phyloP scores from a whole-genome alignment of 345 rosid genomes.

The Salix caprea region DNA sequence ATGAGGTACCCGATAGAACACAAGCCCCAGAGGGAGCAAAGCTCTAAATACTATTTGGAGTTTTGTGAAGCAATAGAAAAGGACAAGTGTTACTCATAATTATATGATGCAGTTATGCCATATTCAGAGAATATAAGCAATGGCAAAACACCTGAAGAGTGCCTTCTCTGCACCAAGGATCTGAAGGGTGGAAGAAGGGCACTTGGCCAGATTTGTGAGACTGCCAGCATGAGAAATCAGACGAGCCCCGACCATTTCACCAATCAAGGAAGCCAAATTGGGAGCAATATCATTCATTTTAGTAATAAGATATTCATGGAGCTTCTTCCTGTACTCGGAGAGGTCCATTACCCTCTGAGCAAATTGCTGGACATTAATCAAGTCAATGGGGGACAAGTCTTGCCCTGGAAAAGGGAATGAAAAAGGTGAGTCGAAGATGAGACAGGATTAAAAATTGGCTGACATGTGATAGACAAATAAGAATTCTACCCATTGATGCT shows the following conservation, averaged over 20 bases:
- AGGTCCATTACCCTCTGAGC: conserved; percentile 85
- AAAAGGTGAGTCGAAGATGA: neutral
- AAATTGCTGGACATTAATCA: conserved; percentile 75
- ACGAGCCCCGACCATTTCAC: conserved; percentile 91
- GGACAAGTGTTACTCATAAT: neutral
- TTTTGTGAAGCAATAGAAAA: neutral
- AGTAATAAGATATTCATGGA: conserved; percentile 71
- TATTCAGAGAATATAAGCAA: neutral
- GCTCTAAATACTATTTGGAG: neutral
- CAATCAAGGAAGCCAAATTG: conserved; percentile 83
- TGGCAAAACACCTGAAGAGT: conserved; percentile 66
- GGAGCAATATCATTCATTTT: conserved; percentile 98
- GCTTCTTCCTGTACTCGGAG: conserved; percentile 80
- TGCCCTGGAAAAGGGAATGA: conserved; percentile 50
- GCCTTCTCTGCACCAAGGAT: conserved; percentile 97
- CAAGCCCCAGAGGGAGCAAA: neutral
- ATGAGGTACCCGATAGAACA: neutral
- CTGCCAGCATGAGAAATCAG: conserved; percentile 97
- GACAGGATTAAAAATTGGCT: neutral
- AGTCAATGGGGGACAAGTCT: conserved; percentile 76
- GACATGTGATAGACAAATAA: neutral
- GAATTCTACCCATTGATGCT: conserved; percentile 83
- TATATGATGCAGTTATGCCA: neutral
- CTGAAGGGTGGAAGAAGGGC: conserved; percentile 98
- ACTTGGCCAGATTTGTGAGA: conserved; percentile 92